phyloP scores from a whole-genome alignment of 2,329 filamentous ascomycete species.

The Orbilia javanica region DNA sequence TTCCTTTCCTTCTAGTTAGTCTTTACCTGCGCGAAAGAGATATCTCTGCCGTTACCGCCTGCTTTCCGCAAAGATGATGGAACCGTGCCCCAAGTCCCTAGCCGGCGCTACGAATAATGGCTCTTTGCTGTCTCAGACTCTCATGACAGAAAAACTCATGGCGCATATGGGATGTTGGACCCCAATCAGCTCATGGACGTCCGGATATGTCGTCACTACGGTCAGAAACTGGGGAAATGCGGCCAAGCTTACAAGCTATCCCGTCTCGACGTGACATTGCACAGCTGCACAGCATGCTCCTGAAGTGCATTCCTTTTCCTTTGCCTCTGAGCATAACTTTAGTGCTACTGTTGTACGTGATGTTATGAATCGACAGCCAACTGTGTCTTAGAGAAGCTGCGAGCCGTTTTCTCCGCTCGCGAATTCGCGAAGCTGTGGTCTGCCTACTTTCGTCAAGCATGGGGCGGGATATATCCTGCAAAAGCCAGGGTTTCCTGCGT shows the following conservation, averaged over 20 bases:
- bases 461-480: conserved; percentile 33
- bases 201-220: background rate
- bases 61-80: conserved; percentile 27
- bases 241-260: conserved; percentile 4
- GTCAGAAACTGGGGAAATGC: conserved; percentile 31
- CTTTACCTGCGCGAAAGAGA: conserved; percentile 14
- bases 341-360: conserved; percentile 41
- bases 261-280: conserved; percentile 54
- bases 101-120: conserved; percentile 2
- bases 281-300: conserved; percentile 8
- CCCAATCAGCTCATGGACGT: background rate
- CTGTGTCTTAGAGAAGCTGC: conserved; percentile 9
- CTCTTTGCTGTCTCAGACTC: conserved; percentile 2
- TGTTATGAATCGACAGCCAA: conserved; percentile 41
- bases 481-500: conserved; percentile 22
- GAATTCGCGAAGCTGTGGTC: conserved; percentile 27
- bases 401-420: conserved; percentile 28
- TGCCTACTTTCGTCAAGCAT: conserved; percentile 40
- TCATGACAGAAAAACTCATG: background rate
- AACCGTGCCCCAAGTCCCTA: conserved; percentile 21
- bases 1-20: conserved; percentile 21
- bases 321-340: background rate
- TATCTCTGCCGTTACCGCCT: conserved; percentile 27
- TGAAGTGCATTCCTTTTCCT: conserved; percentile 2
- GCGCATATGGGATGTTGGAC: background rate